Percentiles rank a stretch among this genome's conserved stretches.
phyloP scores from a whole-genome alignment of 2,329 filamentous ascomycete species.

The Aspergillus sp. region DNA sequence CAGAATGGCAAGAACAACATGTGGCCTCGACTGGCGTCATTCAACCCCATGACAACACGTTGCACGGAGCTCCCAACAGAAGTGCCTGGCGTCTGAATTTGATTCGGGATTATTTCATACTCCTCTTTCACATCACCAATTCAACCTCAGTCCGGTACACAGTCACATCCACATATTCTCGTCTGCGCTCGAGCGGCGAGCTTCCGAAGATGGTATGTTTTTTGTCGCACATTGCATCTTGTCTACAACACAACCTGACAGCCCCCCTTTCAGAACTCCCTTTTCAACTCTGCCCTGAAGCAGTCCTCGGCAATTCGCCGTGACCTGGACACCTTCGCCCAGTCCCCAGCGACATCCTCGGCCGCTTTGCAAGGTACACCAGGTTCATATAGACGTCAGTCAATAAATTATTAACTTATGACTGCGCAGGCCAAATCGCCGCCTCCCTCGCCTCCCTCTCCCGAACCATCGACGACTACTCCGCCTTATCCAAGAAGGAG shows the following conservation, averaged over 20 bases:
- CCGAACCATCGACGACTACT: conserved; percentile 91
- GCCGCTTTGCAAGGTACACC: conserved; percentile 58
- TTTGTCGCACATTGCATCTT: neutral
- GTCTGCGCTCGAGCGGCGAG: neutral
- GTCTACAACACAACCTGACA: neutral
- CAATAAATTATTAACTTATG: conserved; percentile 27
- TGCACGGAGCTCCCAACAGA: neutral
- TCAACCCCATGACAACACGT: neutral
- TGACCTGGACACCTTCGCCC: conserved; percentile 70
- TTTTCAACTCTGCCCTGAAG: conserved; percentile 83
- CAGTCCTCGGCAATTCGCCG: conserved; percentile 77
- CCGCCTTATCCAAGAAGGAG: conserved; percentile 79
- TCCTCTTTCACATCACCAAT: neutral
- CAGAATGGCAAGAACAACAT: conserved; percentile 34
- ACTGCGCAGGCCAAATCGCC: conserved; percentile 65
- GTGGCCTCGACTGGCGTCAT: conserved; percentile 26
- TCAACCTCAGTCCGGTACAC: neutral
- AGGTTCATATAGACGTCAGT: no score
- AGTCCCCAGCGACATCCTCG: conserved; percentile 57
- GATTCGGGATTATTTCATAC: neutral
- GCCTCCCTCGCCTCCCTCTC: conserved; percentile 77
- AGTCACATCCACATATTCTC: neutral
- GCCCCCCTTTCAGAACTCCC: conserved; percentile 60
- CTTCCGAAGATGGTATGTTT: conserved; percentile 11
- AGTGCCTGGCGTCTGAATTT: neutral